Percentiles rank a stretch among this genome's conserved stretches.
Conservation (phyloP, 345 rosid genomes). For the Eutrema japonicum region DNA sequence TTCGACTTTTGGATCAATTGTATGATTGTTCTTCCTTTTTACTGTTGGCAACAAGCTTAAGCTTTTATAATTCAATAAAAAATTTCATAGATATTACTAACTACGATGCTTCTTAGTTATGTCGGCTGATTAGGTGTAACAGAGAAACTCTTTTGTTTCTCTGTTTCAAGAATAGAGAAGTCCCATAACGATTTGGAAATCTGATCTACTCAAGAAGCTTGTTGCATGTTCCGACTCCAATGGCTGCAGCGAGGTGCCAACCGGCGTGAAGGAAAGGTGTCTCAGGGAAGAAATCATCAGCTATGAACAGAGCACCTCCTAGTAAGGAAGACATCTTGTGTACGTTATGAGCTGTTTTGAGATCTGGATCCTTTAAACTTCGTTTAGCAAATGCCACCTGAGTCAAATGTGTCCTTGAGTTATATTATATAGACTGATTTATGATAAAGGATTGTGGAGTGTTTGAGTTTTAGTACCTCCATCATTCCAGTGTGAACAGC, state of each 20-base stretch:
- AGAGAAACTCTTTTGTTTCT: slow-evolving; percentile 25
- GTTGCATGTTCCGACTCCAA: slow-evolving; percentile 88
- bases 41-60: background rate
- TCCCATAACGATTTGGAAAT: background rate
- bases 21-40: background rate
- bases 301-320: slow-evolving; percentile 85
- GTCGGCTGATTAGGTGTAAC: slow-evolving; percentile 47
- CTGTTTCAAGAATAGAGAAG: slow-evolving; percentile 16
- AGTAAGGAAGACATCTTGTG: slow-evolving; percentile 88
- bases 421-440: background rate
- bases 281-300: slow-evolving; percentile 76
- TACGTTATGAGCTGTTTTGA: slow-evolving; percentile 69
- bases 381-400: slow-evolving; percentile 88
- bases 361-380: slow-evolving; percentile 76
- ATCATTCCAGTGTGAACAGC: slow-evolving; percentile 93
- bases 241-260: slow-evolving; percentile 98
- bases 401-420: background rate
- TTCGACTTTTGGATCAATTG: slow-evolving; percentile 6
- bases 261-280: slow-evolving; percentile 92
- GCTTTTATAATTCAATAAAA: background rate
- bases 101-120: slow-evolving; percentile 33
- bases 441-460: background rate
- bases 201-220: slow-evolving; percentile 75
- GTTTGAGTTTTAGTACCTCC: slow-evolving; percentile 60
- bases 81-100: slow-evolving; percentile 7